These are phyloP conservation scores for Tirmania nivea DNA, from an alignment of 495 filamentous ascomycete species.

Conservation along the genomic window DNA sequence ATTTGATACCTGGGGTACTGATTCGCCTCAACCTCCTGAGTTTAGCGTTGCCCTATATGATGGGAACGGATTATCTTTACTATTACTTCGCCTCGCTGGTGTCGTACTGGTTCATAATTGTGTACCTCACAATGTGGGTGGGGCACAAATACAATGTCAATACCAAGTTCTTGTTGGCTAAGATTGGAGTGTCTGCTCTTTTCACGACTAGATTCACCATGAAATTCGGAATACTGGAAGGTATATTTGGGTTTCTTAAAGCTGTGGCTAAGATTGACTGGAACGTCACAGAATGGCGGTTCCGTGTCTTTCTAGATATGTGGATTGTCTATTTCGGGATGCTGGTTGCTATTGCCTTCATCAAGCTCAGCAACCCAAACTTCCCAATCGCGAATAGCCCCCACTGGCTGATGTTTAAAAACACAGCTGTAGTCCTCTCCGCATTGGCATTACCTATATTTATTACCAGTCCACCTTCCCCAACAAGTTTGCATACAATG, in stretches of 20 bases:
- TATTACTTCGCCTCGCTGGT: constrained; percentile 40
- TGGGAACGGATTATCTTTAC: constrained; percentile 33
- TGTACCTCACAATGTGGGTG: constrained; percentile 29
- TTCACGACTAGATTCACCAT: constrained; percentile 24
- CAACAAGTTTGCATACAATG: constrained; percentile 28
- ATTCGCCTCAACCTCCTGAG: constrained; percentile 35
- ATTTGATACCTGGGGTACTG: constrained; percentile 22
- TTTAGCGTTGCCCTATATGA: constrained; percentile 31
- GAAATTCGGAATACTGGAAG: constrained; percentile 26
- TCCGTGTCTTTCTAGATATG: constrained; percentile 27
- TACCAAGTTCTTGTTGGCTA: constrained; percentile 25
- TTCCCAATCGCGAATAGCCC: not conserved
- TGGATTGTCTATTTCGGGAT: constrained; percentile 33
- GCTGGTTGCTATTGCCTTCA: constrained; percentile 24
- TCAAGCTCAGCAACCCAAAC: constrained; percentile 10
- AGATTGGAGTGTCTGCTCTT: constrained; percentile 28
- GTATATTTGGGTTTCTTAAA: constrained; percentile 20
- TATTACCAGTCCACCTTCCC: constrained; percentile 20
- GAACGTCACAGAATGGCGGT: constrained; percentile 26
- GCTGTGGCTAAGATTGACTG: constrained; percentile 24
- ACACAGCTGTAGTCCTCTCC: constrained; percentile 6
- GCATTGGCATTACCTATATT: constrained; percentile 2
- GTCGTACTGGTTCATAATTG: constrained; percentile 38
- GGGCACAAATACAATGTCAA: constrained; percentile 23
- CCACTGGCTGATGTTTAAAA: not conserved